These are phyloP conservation scores for Carex kokanica DNA, from an alignment of 176 grass and related monocot species.

Conservation along the genomic window DNA sequence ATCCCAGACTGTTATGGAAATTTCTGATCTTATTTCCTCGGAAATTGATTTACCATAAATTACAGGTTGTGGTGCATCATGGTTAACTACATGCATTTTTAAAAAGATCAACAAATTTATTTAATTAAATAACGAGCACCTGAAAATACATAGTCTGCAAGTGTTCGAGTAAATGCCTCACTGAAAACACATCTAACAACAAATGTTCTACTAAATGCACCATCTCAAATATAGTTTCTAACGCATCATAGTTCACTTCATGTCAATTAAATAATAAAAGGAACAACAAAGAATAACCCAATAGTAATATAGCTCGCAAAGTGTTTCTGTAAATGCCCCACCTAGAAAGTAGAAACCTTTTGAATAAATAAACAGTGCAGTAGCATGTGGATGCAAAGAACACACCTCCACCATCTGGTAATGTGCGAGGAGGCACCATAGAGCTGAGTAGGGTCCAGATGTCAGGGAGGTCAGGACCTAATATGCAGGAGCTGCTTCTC, in stretches of 20 bases:
- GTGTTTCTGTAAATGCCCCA: background rate
- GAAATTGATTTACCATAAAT: constrained; percentile 80
- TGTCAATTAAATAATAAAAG: background rate
- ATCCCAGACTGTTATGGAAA: constrained; percentile 49
- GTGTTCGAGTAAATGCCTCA: background rate
- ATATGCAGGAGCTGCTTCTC: constrained; percentile 33
- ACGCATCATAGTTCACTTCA: background rate
- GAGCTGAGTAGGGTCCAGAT: constrained; percentile 34
- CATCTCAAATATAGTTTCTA: background rate
- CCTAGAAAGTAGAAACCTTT: background rate
- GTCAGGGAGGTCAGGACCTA: constrained; percentile 70
- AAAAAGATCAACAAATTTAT: background rate
- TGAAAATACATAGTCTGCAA: background rate
- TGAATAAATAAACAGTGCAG: too few relatives aligned
- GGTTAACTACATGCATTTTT: constrained; percentile 33
- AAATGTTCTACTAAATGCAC: background rate
- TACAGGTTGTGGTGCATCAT: constrained; percentile 30
- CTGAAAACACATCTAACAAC: background rate
- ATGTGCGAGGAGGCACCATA: background rate
- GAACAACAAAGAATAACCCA: background rate
- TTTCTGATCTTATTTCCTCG: constrained; percentile 65
- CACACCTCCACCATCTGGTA: background rate
- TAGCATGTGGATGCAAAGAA: background rate
- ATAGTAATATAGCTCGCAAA: background rate
- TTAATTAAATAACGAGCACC: background rate